Conservation (phyloP, 1,284 basidiomycete genomes). For the Trichosporon sp. region DNA sequence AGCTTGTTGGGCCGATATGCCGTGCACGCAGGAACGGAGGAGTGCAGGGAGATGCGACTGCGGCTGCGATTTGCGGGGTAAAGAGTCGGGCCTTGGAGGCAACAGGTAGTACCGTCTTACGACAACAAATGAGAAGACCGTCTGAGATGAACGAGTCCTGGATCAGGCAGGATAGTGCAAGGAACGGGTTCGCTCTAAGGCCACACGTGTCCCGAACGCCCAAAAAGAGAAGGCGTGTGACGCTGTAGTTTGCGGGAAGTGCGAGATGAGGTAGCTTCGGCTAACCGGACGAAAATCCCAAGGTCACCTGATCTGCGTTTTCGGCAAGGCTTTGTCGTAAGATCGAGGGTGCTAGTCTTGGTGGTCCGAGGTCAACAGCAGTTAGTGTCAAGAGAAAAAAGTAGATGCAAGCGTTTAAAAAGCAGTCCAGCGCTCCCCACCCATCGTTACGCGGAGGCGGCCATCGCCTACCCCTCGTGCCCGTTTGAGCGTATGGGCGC, state of each 20-base stretch:
- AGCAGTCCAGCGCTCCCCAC: background rate
- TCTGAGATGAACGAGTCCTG: background rate
- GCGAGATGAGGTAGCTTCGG: background rate
- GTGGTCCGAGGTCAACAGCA: background rate
- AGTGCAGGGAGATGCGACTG: background rate
- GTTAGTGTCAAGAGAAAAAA: background rate
- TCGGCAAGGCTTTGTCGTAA: background rate
- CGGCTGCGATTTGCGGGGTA: constrained; percentile 13
- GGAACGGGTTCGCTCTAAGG: constrained; percentile 10
- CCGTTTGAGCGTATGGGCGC: background rate
- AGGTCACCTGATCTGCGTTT: constrained; percentile 1
- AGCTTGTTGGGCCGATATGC: constrained; percentile 9
- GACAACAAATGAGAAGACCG: constrained; percentile 11
- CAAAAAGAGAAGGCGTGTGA: background rate
- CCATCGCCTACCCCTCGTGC: background rate
- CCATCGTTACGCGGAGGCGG: background rate
- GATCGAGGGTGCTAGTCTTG: background rate
- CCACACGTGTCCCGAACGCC: constrained; percentile 6
- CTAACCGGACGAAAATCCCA: constrained; percentile 3
- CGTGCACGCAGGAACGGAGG: background rate
- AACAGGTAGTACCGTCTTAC: background rate
- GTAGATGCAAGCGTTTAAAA: background rate
- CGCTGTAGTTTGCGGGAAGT: background rate
- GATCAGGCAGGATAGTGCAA: background rate
- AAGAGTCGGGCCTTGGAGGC: background rate